Evolutionary conservation across 345 rosid species (phyloP).

Genomic region (Viola odorata): DNA sequence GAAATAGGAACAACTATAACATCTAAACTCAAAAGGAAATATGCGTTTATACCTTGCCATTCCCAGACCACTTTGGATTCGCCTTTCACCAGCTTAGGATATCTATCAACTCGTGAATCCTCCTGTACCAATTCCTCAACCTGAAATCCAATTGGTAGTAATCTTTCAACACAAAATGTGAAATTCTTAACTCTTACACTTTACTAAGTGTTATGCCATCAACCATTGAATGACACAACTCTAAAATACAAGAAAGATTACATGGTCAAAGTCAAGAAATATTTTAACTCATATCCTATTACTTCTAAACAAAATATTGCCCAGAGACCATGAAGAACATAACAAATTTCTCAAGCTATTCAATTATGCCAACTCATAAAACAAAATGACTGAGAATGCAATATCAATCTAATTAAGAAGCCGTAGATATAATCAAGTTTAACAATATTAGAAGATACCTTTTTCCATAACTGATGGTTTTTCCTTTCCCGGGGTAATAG

Average conservation of each 20-base stretch:
- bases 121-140: constrained; percentile 81
- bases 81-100: constrained; percentile 76
- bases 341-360: neutral
- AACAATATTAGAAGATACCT: constrained; percentile 35
- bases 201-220: too few species aligned
- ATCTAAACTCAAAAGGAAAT: neutral
- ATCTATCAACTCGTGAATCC: constrained; percentile 82
- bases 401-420: neutral
- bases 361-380: neutral
- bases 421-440: constrained; percentile 5
- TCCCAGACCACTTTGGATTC: constrained; percentile 95
- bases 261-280: too few species aligned
- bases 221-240: too few species aligned
- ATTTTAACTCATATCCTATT: too few species aligned
- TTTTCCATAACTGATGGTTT: constrained; percentile 70
- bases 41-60: constrained; percentile 71
- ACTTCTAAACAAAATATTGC: neutral
- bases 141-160: constrained; percentile 22
- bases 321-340: neutral
- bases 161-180: too few species aligned
- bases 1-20: neutral
- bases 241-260: too few species aligned
- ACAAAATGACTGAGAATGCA: neutral
- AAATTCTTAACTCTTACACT: too few species aligned
- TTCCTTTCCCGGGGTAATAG: constrained; percentile 85